phyloP scores from a whole-genome alignment of 78 protist species.

The Dictyostelium intermedium region DNA sequence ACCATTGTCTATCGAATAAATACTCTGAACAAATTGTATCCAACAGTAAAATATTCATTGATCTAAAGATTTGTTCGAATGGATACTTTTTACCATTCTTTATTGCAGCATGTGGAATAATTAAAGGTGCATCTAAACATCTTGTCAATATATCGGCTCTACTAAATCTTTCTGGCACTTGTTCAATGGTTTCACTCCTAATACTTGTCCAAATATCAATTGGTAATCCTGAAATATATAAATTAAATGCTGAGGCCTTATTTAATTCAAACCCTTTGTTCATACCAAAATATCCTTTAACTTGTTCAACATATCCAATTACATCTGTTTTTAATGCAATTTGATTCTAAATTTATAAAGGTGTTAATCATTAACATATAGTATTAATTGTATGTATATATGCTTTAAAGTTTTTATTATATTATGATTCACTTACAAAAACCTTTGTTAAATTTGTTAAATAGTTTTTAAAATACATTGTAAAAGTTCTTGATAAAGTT shows the following conservation, averaged over 20 bases:
- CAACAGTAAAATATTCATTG: conserved; percentile 57
- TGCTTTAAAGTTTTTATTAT: too few relatives aligned
- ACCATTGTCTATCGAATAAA: conserved; percentile 53
- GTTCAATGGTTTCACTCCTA: conserved; percentile 18
- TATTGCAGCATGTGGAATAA: conserved; percentile 65
- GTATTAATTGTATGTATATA: too few relatives aligned
- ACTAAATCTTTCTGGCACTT: conserved; percentile 30
- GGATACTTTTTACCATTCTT: conserved; percentile 67
- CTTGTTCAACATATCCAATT: conserved; percentile 17
- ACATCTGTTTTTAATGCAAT: conserved; percentile 48
- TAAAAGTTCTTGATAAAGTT: conserved; percentile 55
- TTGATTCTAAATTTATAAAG: conserved; percentile 5
- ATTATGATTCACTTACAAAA: conserved; percentile 35
- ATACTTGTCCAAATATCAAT: conserved; percentile 73
- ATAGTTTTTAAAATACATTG: conserved; percentile 40
- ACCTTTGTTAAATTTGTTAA: conserved; percentile 31
- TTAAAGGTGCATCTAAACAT: conserved; percentile 64
- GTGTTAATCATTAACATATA: too few relatives aligned
- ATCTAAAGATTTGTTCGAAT: conserved; percentile 68
- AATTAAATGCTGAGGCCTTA: conserved; percentile 68
- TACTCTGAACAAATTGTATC: conserved; percentile 65
- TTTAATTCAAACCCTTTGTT: not conserved
- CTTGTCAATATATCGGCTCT: conserved; percentile 34
- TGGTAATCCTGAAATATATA: conserved; percentile 47
- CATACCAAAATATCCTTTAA: conserved; percentile 46